Base-by-base conservation (phyloP, 2,329 filamentous ascomycete species). In the Mollisiaceae sp. region DNA sequence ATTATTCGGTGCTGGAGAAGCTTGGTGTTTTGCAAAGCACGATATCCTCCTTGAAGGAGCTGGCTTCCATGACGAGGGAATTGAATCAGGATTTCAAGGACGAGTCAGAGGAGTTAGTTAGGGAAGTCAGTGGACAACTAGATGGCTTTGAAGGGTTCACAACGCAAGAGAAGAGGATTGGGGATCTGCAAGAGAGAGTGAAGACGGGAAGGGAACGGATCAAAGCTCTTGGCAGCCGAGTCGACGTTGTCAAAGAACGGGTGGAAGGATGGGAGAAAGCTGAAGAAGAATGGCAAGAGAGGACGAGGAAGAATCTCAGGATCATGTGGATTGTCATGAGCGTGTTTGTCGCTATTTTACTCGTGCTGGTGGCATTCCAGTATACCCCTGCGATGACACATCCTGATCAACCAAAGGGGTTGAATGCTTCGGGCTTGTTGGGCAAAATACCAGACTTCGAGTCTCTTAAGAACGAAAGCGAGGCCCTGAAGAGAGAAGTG, bases 1-100 rank as follows among this genome's bases (percentile, higher is more conserved):
- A 93, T 78, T 91, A 91, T 69, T 85, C 86, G 0, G 85, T 93
- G 11, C 81, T 93, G 36, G 88, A 92, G 74, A 91, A 90, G 73
- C 82, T 91, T 58, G 84, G 83, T 59, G 77, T 82, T 0, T 80
- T 94, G 43, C 88, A 89, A 62, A 84, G 81, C 70, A 92, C 88
- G 0, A 85, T 93, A 45, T 76, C 81, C 6, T 84, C 84, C 2
- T 80, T 94, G 35, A 88, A 88, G 72, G 87, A 90, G 70, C 82
- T 94, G n/a, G 87, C 89, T 0, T 80, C 80, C 36, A 81, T 86
- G 71, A 88, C 89, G 6, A 83, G 82, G 62, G 81, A 85, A 60
- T 81, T 90, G 9, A 84, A 86, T 66, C 78, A 79, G 18, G 81
- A 80, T 56, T 93, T 94, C 72, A 79, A 84, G 64, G 77, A 78